phyloP scores from a whole-genome alignment of 257 asterid genomes.

The Pogostemon cablin region DNA sequence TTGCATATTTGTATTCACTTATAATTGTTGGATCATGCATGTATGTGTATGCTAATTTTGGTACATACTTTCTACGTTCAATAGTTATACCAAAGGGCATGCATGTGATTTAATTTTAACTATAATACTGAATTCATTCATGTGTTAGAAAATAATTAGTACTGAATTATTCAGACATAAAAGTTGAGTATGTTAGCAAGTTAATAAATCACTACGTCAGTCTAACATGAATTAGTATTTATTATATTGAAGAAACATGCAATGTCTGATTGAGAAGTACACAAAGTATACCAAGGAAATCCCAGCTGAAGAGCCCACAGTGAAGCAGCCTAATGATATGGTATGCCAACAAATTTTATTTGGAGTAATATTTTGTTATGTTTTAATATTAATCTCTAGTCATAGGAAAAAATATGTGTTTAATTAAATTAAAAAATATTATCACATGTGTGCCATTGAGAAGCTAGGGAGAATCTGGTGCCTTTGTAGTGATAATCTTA shows the following conservation, averaged over 20 bases:
- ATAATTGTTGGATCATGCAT: no score
- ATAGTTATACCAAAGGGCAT: no score
- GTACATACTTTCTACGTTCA: no score
- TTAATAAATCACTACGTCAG: background rate
- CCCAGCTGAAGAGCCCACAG: constrained; percentile 42
- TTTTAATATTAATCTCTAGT: background rate
- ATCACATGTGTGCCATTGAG: background rate
- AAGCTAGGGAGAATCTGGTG: constrained; percentile 54
- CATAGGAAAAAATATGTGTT: background rate
- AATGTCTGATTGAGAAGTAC: constrained; percentile 77
- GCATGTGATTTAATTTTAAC: no score
- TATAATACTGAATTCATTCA: no score
- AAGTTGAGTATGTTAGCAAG: background rate
- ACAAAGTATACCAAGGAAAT: constrained; percentile 48
- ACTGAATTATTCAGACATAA: background rate
- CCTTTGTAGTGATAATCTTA: constrained; percentile 37
- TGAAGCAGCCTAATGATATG: constrained; percentile 35
- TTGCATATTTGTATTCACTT: no score
- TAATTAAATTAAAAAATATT: background rate
- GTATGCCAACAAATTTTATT: constrained; percentile 25
- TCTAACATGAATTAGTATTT: no score
- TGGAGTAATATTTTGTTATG: background rate
- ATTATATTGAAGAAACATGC: constrained; percentile 57
- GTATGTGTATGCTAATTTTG: no score
- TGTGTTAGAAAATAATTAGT: no score